Evolutionary conservation across 345 rosid genomes (phyloP), one percentile per base, ranked within the genome.

Genomic region (Hibiscus mutabilis): DNA sequence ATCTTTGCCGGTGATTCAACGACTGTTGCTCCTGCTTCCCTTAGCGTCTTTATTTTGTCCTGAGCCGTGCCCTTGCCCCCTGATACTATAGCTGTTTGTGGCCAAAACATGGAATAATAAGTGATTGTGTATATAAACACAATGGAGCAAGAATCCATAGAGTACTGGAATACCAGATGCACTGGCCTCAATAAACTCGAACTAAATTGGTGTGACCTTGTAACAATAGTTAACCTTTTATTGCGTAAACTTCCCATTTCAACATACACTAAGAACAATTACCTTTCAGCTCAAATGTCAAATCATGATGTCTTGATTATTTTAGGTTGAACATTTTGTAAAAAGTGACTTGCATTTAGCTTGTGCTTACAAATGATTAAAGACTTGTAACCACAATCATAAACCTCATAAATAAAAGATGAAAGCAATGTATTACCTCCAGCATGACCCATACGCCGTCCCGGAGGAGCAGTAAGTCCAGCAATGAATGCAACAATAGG

Each of bases 401-500:
- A 24, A 12, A 66, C 35, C 56, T 15, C 63, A 47, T 14, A 37
- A 52, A 22, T 46, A 33, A 56, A 69, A 74, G 44, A 33, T 27
- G 53, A 62, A 16, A 24, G 27, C 24, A 40, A 56, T 12, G 44
- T 44, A 7, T 29, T 88, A 92, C 99, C 99, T 86, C 99, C 99
- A 12, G 99, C 99, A 72, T 95, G 99, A 65, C 99, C 99, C 99
- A 95, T 95, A 22, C 98, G 91, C 51, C 98, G 97, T 31, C 97
- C 97, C 2, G 97, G 97, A 68, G 97, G 96, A 51, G 98, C 98
- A 68, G 98, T 90, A 6, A 88, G 89, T 79, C 99, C 99, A 77
- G 97, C 99, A 74, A n/a, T n/a, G n/a, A n/a, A n/a, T n/a, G n/a
- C n/a, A n/a, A n/a, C n/a, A n/a, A n/a, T n/a, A n/a, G n/a, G n/a